These are phyloP conservation scores for Pterula multifida DNA, from an alignment of 1,284 basidiomycete genomes.

Conservation along the genomic window DNA sequence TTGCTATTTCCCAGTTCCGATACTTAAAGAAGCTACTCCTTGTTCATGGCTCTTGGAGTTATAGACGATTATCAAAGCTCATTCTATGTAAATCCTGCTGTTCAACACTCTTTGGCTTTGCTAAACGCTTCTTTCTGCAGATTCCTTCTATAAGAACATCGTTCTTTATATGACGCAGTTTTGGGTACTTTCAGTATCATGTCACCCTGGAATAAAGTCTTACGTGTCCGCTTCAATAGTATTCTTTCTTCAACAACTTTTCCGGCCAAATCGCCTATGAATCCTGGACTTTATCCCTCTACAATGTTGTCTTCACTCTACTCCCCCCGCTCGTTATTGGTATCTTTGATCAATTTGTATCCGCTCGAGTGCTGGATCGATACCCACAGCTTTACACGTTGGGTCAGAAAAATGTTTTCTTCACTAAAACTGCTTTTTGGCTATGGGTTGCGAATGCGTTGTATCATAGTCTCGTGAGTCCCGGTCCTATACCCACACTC, in stretches of 20 bases:
- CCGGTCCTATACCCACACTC: neutral
- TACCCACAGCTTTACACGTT: constrained; percentile 95
- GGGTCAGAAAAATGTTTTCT: constrained; percentile 87
- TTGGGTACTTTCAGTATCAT: constrained; percentile 52
- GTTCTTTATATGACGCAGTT: constrained; percentile 96
- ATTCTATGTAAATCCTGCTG: constrained; percentile 66
- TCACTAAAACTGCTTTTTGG: constrained; percentile 89
- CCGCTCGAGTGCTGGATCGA: constrained; percentile 89
- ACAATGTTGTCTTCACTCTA: constrained; percentile 90
- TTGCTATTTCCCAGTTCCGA: constrained; percentile 98
- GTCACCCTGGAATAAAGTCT: constrained; percentile 3
- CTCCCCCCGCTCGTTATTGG: constrained; percentile 96
- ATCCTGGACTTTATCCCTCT: constrained; percentile 94
- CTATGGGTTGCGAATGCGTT: constrained; percentile 92
- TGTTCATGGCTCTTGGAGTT: constrained; percentile 98
- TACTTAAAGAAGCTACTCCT: constrained; percentile 91
- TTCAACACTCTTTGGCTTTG: neutral
- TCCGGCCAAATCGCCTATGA: constrained; percentile 98
- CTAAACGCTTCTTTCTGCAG: constrained; percentile 25
- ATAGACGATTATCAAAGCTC: constrained; percentile 88
- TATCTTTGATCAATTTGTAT: constrained; percentile 96
- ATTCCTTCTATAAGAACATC: constrained; percentile 96
- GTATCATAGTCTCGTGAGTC: constrained; percentile 81
- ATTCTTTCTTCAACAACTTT: constrained; percentile 97
- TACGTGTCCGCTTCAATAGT: constrained; percentile 44